Base-by-base conservation (phyloP, 2,329 filamentous ascomycete genomes). In the Trematosphaeria pertusa region DNA sequence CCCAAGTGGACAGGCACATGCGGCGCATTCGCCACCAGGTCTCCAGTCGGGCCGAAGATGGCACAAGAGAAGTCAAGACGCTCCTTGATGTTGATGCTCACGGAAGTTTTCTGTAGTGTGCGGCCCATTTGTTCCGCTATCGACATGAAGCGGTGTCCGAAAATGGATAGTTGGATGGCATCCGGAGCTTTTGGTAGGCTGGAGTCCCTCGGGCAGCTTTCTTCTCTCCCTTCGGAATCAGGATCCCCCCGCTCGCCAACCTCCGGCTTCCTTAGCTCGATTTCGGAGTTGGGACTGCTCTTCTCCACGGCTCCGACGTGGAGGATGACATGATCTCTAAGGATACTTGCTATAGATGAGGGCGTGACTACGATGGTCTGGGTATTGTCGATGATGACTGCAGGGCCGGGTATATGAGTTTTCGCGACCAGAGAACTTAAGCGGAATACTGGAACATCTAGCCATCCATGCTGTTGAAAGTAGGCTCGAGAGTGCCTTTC, bases 101-200 rank as follows among this genome's bases (percentile, higher is more conserved):
- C 79, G 0, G 76, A 76, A 0, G 81, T 83, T 54, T 80, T 79
- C 40, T 83, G 80, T 12, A 83, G 65, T 0, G 80, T 81, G 4
- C 77, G 77, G 24, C 81, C 81, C 80, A 83, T 83, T 50, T 83
- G 81, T 48, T 83, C 81, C 0, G 81, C 81, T 15, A 83, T 82
- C 3, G 78, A 77, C 81, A 83, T 83, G 69, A 83, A 83, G 0
- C 81, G 72, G 54, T 83, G 79, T 0, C 41, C 47, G 22, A 54
- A 44, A 15, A 54, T 41, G 8, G 48, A 44, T 17, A 54, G 48
- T 28, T 47, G 31, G 12, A 50, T 31, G 10, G 51, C 43, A 40
- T 54, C 51, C 14, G 30, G 35, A 34, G 36, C 31, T 20, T 2
- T 17, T 17, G 5, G 28, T 41, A 15, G 15, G 19, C 17, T 38